Base-by-base conservation (phyloP, 2,329 filamentous ascomycete species). In the Cladorrhinum sp. region DNA sequence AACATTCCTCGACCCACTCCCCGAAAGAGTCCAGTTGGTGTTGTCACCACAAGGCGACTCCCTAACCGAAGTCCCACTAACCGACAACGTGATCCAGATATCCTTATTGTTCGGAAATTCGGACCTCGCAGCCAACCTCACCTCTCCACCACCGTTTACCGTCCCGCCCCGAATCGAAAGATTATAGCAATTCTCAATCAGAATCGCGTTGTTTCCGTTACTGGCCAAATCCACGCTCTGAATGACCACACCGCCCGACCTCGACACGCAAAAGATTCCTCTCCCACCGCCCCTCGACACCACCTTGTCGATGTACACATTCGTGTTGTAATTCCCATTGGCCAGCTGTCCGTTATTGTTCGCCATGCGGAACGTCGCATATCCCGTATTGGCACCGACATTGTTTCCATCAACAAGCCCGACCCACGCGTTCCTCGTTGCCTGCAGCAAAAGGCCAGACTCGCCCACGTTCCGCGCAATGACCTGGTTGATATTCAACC, bases 141-240 rank as follows among this genome's bases (percentile, higher is more conserved):
- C 82, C 69, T 85, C 82, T 0, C 83, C 83, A 1, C 83, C 82
- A 1, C 82, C 80, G 24, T 76, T 78, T 23, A 86, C 78, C 2
- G 74, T 80, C 0, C 83, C 83, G 18, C 77, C 77, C 1, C 68
- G 71, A 67, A 85, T 83, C 1, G 73, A 71, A 30, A 86, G 64
- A 56, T 82, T 81, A 69, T 85, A 85, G 73, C 83, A 85, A 70
- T 86, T 86, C 75, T 86, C 82, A 26, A 86, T 80, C 1, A 86
- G 74, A 20, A 85, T 76, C 0, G 82, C 79, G 60, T 85, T 85
- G 67, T 82, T 83, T 0, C 77, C 82, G 53, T 84, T 85, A 64
- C 74, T 72, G 0, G 80, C 76, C 1, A 85, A 73, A 64, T 85
- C 81, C 18, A 84, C 71, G 3, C 64, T 73, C 8, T 69, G 70